Percentiles rank a stretch among this genome's conserved stretches.
These are phyloP conservation scores for Hysterangium stoloniferum DNA, from an alignment of 768 basidiomycete species.

Conservation along the genomic window DNA sequence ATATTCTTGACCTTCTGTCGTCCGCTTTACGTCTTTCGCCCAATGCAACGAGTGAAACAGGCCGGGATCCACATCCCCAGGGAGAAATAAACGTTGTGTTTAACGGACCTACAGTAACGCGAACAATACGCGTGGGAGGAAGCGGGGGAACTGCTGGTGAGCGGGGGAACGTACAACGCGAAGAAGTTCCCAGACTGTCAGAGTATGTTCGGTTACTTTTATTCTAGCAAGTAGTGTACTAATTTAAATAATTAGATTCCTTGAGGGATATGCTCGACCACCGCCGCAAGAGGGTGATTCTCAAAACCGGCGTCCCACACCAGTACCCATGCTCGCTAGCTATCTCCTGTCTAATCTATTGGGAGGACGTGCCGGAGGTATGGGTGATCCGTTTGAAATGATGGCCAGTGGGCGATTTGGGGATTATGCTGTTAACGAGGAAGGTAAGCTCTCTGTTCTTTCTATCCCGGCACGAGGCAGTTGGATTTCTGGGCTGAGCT, in stretches of 20 bases:
- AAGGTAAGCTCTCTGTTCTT: constrained; percentile 41
- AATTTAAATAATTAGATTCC: too few relatives aligned
- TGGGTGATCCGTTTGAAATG: constrained; percentile 4
- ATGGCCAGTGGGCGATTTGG: constrained; percentile 53
- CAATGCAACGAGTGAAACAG: background rate
- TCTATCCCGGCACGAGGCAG: background rate
- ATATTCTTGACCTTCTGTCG: background rate
- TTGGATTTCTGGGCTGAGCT: too few relatives aligned
- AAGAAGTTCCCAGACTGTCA: constrained; percentile 1
- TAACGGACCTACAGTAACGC: constrained; percentile 1
- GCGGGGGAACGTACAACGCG: background rate
- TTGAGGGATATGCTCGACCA: too few relatives aligned
- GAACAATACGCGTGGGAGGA: constrained; percentile 9
- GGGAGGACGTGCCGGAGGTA: background rate
- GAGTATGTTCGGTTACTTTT: constrained; percentile 1
- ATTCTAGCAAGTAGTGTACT: too few relatives aligned
- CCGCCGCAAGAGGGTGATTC: too few relatives aligned
- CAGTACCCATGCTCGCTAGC: constrained; percentile 7
- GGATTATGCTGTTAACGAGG: constrained; percentile 89
- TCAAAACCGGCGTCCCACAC: background rate
- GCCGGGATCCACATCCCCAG: background rate
- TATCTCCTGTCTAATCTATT: background rate
- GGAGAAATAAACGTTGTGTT: constrained; percentile 8
- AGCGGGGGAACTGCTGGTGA: background rate
- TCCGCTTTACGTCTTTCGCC: background rate